Evolutionary conservation across 176 grass and related monocot genomes (phyloP), one percentile per base, ranked within the genome.

Genomic region (Phoenix dactylifera): DNA sequence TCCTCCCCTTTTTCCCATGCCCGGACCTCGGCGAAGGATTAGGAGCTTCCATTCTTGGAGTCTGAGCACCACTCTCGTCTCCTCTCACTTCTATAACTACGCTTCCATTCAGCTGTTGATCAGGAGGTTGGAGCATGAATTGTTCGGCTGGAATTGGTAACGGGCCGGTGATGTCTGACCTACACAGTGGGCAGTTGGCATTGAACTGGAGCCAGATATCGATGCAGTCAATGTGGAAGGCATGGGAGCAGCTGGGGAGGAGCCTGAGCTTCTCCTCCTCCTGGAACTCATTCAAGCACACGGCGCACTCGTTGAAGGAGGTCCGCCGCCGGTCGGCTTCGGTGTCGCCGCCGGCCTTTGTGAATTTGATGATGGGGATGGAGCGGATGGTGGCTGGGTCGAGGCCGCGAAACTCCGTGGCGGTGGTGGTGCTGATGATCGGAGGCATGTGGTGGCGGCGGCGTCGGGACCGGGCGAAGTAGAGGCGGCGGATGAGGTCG

Each of bases 221-320:
- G 56, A 91, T 88, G 84, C 92, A 97, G 67, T 97, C 92, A 24
- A 88, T 82, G 72, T 97, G 92, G 79, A 97, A 97, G 52, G 82
- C 80, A 77, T 97, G 87, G 62, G 77, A 80, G 78, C 92, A 97
- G 39, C 63, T 74, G 2, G 92, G 92, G 32, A 97, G 80, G 62
- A 97, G 69, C 22, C 81, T 80, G 16, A 97, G 69, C 54, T 72
- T 82, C 77, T 97, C 92, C 58, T 71, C 72, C 72, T 88, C 87
- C 62, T 26, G 77, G 72, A 91, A 91, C 73, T 88, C 92, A 60
- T 60, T 82, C 53, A 97, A 77, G 72, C 92, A 97, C 32, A 97
- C 86, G 0, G 92, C 87, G 57, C 92, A 91, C 58, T 97, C 84
- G 1, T 88, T 78, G 74, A 83, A 69, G 3, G 69, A 82, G 28